Evolutionary conservation across 208 protist species (phyloP).

Genomic region (Leishmania turanica): DNA sequence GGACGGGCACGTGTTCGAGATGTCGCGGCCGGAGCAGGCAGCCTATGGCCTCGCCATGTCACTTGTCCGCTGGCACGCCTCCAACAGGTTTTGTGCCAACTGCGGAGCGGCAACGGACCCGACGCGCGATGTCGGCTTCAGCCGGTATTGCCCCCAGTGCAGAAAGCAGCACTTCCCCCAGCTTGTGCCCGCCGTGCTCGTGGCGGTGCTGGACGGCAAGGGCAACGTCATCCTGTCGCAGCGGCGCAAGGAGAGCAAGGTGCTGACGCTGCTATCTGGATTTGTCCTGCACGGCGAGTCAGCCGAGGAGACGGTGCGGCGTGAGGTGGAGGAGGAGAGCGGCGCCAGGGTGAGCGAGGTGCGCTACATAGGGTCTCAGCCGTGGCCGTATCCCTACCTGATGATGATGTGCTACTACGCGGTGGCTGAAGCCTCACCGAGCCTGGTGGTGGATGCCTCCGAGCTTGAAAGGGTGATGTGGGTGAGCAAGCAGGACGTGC

Average conservation of each 20-base stretch:
- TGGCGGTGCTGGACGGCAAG: conserved; percentile 49
- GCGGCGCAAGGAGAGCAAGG: conserved; percentile 17
- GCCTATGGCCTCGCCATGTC: conserved; percentile 42
- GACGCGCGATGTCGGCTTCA: conserved; percentile 26
- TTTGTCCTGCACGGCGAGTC: conserved; percentile 56
- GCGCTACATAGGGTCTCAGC: conserved; percentile 62
- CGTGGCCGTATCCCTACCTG: conserved; percentile 48
- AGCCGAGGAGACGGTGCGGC: conserved; percentile 50
- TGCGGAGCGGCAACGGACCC: conserved; percentile 34
- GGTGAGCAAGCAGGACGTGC: conserved; percentile 55
- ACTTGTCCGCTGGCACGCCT: conserved; percentile 30
- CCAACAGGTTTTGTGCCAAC: conserved; percentile 32
- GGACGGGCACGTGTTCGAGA: conserved; percentile 17
- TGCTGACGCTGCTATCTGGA: conserved; percentile 53
- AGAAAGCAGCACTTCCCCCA: conserved; percentile 35
- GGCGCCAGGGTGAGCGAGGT: conserved; percentile 38
- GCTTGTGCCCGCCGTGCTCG: conserved; percentile 54
- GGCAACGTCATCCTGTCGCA: conserved; percentile 57
- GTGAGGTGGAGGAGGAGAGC: conserved; percentile 68
- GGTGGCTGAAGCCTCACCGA: conserved; percentile 24
- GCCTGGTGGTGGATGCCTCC: conserved; percentile 30
- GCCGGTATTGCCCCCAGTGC: conserved; percentile 32
- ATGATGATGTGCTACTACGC: conserved; percentile 72
- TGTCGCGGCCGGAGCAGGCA: conserved; percentile 20
- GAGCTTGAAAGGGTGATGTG: conserved; percentile 56